These are phyloP conservation scores for Candida glucosophila DNA, from an alignment of 1,139 yeast species.

Conservation along the genomic window DNA sequence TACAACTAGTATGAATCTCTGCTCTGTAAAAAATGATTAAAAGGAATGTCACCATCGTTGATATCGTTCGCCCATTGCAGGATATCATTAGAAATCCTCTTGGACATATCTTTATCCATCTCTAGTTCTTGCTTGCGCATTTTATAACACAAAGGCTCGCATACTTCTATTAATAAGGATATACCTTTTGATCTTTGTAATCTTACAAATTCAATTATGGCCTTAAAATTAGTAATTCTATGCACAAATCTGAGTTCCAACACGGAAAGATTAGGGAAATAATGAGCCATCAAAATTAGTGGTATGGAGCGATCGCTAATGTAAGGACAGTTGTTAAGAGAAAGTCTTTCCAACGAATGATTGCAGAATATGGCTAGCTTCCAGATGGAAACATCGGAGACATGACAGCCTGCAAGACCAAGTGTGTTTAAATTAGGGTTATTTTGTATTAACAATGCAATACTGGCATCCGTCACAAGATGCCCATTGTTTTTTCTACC, in stretches of 20 bases:
- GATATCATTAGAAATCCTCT: slow-evolving; percentile 46
- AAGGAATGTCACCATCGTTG: slow-evolving; percentile 32
- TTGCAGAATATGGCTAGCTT: slow-evolving; percentile 63
- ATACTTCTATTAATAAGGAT: slow-evolving; percentile 63
- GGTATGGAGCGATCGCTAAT: slow-evolving; percentile 66
- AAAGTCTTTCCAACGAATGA: slow-evolving; percentile 50
- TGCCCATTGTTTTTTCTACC: slow-evolving; percentile 73
- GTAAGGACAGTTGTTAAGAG: slow-evolving; percentile 66
- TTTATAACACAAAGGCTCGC: slow-evolving; percentile 56
- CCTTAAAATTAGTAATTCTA: slow-evolving; percentile 49
- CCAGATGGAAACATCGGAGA: slow-evolving; percentile 74
- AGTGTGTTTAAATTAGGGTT: slow-evolving; percentile 54
- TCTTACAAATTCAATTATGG: slow-evolving; percentile 62
- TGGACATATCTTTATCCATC: slow-evolving; percentile 48
- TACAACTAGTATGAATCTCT: no score
- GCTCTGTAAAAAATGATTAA: slow-evolving; percentile 9
- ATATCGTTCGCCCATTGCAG: slow-evolving; percentile 47
- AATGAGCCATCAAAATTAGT: slow-evolving; percentile 42
- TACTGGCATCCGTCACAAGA: slow-evolving; percentile 61
- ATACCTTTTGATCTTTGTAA: slow-evolving; percentile 45
- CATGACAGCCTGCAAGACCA: slow-evolving; percentile 83
- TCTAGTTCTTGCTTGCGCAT: slow-evolving; percentile 55
- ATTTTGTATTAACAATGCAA: slow-evolving; percentile 48
- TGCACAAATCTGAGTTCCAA: slow-evolving; percentile 65
- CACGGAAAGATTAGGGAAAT: slow-evolving; percentile 57